Conservation (phyloP, 2,329 filamentous ascomycete species). For the Pyrenophora seminiperda region DNA sequence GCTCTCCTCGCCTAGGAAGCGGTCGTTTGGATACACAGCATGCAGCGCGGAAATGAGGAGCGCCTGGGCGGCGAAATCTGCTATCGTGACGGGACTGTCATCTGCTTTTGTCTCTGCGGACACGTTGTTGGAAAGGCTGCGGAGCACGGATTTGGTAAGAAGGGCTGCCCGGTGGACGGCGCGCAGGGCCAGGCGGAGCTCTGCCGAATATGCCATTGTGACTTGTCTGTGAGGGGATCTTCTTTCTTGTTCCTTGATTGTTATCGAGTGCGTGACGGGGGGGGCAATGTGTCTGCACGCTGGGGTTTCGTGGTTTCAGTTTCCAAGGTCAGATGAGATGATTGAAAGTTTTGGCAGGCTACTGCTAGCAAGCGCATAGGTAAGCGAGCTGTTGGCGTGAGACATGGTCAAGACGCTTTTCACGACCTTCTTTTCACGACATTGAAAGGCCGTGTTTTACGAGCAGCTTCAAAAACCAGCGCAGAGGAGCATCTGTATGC, state of each 20-base stretch:
- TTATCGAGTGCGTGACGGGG: conserved; percentile 8
- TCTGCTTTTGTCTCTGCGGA: conserved; percentile 62
- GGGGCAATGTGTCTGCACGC: conserved; percentile 4
- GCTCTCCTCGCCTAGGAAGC: conserved; percentile 67
- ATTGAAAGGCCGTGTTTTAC: conserved; percentile 3
- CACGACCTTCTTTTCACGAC: background rate
- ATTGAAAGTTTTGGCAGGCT: conserved; percentile 7
- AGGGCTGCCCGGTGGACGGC: conserved; percentile 62
- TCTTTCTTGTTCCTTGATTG: too few relatives aligned
- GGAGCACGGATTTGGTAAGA: conserved; percentile 62
- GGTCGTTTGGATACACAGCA: conserved; percentile 59
- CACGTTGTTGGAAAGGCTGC: conserved; percentile 53
- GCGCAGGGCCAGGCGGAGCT: conserved; percentile 40
- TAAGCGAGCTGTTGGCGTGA: conserved; percentile 21
- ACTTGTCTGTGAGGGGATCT: conserved; percentile 1
- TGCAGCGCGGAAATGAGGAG: conserved; percentile 64
- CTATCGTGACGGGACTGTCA: conserved; percentile 65
- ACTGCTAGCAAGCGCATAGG: conserved; percentile 16
- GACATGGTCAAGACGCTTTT: background rate
- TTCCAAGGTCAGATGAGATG: conserved; percentile 21
- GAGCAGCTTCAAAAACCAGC: background rate
- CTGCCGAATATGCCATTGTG: conserved; percentile 29
- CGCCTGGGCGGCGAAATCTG: conserved; percentile 68
- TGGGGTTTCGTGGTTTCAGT: conserved; percentile 13
- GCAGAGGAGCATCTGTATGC: background rate